Conservation (phyloP, 495 filamentous ascomycete species). For the Sordaria brevicollis region DNA sequence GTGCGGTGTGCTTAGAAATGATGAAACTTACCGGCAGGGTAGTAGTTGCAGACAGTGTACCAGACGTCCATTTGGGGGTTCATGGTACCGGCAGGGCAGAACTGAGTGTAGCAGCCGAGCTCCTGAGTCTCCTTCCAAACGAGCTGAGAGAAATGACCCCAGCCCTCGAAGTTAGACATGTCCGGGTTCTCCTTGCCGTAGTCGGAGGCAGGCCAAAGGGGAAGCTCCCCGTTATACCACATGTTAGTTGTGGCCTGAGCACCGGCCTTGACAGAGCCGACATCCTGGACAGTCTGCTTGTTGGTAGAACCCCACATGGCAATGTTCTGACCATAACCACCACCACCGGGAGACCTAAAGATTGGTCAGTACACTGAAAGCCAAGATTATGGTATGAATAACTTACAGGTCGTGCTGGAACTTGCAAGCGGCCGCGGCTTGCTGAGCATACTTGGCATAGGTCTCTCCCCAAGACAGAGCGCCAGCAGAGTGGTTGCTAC, state of each 20-base stretch:
- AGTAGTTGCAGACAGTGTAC: slow-evolving; percentile 89
- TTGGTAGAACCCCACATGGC: slow-evolving; percentile 33
- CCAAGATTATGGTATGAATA: not conserved
- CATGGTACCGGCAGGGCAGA: slow-evolving; percentile 39
- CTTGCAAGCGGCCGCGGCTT: slow-evolving; percentile 43
- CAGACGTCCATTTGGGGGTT: slow-evolving; percentile 24
- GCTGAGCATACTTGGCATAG: slow-evolving; percentile 51
- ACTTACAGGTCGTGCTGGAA: slow-evolving; percentile 74
- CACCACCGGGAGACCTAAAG: slow-evolving; percentile 39
- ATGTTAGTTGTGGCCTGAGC: slow-evolving; percentile 57
- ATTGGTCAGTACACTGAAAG: slow-evolving; percentile 1
- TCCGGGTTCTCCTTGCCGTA: slow-evolving; percentile 34
- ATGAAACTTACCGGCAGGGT: slow-evolving; percentile 45
- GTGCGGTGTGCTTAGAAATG: slow-evolving; percentile 1
- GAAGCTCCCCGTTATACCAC: slow-evolving; percentile 78
- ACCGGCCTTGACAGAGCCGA: slow-evolving; percentile 36
- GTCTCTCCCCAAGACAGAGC: slow-evolving; percentile 52
- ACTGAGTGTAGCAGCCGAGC: slow-evolving; percentile 64
- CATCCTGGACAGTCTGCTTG: slow-evolving; percentile 7
- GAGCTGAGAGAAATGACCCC: slow-evolving; percentile 87
- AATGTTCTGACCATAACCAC: slow-evolving; percentile 81
- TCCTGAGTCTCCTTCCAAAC: slow-evolving; percentile 66
- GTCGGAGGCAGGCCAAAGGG: slow-evolving; percentile 24
- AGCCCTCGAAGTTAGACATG: slow-evolving; percentile 53
- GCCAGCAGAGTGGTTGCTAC: slow-evolving; percentile 66